Evolutionary conservation across 1,284 basidiomycete species (phyloP).

Genomic region (Sporisorium scitamineum): DNA sequence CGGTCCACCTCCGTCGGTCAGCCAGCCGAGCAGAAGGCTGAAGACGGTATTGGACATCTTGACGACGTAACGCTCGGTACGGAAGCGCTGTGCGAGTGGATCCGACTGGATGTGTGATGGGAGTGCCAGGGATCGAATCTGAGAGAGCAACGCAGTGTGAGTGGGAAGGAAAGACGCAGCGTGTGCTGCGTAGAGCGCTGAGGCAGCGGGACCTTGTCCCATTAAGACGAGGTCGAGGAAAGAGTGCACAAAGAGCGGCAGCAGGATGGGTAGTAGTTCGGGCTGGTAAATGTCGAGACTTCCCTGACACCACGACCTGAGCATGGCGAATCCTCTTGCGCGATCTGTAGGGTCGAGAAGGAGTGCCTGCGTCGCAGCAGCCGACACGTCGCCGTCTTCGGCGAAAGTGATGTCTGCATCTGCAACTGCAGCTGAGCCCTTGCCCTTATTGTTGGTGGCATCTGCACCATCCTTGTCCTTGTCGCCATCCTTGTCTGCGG

Average conservation of each 20-base stretch:
- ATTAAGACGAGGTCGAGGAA: slow-evolving; percentile 93
- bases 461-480: slow-evolving; percentile 37
- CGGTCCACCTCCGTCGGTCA: slow-evolving; percentile 91
- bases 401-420: slow-evolving; percentile 38
- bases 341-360: slow-evolving; percentile 88
- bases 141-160: slow-evolving; percentile 81
- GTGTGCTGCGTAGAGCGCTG: slow-evolving; percentile 81
- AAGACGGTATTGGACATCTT: slow-evolving; percentile 93
- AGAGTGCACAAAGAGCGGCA: slow-evolving; percentile 97
- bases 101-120: slow-evolving; percentile 84
- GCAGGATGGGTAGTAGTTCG: slow-evolving; percentile 90
- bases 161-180: slow-evolving; percentile 77
- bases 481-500: slow-evolving; percentile 62
- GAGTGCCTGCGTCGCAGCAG: slow-evolving; percentile 79
- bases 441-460: slow-evolving; percentile 14
- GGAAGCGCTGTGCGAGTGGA: slow-evolving; percentile 84
- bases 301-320: slow-evolving; percentile 94
- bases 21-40: slow-evolving; percentile 91
- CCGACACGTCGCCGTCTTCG: slow-evolving; percentile 44
- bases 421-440: slow-evolving; percentile 24
- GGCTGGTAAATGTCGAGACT: slow-evolving; percentile 87
- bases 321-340: slow-evolving; percentile 84
- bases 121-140: slow-evolving; percentile 83
- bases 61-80: slow-evolving; percentile 89
- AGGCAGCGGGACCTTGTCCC: slow-evolving; percentile 83